Conservation (phyloP, 176 grass and related monocot species). For the Oryza meyeriana region DNA sequence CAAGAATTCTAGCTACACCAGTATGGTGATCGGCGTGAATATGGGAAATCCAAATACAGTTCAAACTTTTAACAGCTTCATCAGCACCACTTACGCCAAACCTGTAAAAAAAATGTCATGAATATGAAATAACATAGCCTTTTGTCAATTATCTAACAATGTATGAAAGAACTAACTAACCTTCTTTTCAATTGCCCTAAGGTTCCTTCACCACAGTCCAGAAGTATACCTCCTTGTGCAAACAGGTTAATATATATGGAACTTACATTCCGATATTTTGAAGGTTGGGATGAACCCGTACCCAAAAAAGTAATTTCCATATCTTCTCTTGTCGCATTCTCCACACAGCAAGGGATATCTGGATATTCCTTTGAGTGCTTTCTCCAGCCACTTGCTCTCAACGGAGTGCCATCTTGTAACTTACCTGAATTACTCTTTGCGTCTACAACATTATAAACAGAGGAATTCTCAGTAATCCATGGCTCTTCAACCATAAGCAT, state of each 20-base stretch:
- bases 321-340: constrained; percentile 75
- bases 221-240: constrained; percentile 77
- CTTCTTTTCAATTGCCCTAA: constrained; percentile 91
- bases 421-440: constrained; percentile 33
- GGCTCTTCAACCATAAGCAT: constrained; percentile 68
- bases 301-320: constrained; percentile 91
- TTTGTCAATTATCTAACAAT: neutral
- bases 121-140: constrained; percentile 11
- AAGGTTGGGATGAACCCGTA: constrained; percentile 92
- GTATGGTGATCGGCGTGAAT: constrained; percentile 99
- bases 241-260: constrained; percentile 93
- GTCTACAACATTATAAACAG: constrained; percentile 17
- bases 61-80: constrained; percentile 67
- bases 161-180: constrained; percentile 40
- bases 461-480: constrained; percentile 59
- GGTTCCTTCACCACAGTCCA: constrained; percentile 96
- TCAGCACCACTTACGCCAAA: constrained; percentile 84
- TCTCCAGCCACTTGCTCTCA: constrained; percentile 38
- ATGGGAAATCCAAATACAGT: constrained; percentile 93
- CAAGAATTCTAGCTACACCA: constrained; percentile 84
- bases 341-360: constrained; percentile 62
- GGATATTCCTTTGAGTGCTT: constrained; percentile 38
- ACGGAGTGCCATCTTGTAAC: constrained; percentile 41
- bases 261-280: constrained; percentile 95
- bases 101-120: constrained; percentile 27